phyloP scores from a whole-genome alignment of 768 basidiomycete species.

The Leccinum ochraceum region DNA sequence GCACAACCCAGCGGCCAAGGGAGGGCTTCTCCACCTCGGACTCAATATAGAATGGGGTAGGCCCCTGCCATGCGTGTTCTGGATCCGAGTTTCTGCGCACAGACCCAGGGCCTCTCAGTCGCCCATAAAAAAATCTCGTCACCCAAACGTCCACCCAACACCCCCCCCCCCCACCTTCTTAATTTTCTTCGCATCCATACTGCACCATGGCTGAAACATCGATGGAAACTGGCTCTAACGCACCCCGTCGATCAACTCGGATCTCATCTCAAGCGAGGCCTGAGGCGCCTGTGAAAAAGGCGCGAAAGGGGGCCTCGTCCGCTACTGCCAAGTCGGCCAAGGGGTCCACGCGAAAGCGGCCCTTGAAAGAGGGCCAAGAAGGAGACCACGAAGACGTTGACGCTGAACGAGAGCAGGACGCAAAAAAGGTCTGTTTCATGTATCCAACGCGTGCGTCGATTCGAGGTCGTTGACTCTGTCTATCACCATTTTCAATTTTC shows the following conservation, averaged over 20 bases:
- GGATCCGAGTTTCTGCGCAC: constrained; percentile 25
- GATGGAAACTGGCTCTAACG: constrained; percentile 22
- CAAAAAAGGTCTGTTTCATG: constrained; percentile 27
- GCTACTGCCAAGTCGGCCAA: constrained; percentile 31
- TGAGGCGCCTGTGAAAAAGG: constrained; percentile 21
- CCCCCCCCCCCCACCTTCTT: neutral
- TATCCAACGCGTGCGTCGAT: constrained; percentile 1
- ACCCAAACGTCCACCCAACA: constrained; percentile 4
- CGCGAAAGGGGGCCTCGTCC: constrained; percentile 17
- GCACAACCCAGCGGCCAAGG: neutral
- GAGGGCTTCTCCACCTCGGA: constrained; percentile 10
- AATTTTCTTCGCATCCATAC: neutral
- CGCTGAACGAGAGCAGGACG: constrained; percentile 17
- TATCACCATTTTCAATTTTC: neutral
- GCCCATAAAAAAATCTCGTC: constrained; percentile 13
- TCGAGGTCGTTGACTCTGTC: neutral
- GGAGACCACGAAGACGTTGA: constrained; percentile 21
- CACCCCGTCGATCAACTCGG: constrained; percentile 55
- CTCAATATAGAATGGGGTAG: constrained; percentile 21
- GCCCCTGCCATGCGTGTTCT: constrained; percentile 19
- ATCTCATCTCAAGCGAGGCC: constrained; percentile 51
- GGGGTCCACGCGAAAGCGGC: constrained; percentile 38
- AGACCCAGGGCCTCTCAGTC: constrained; percentile 14
- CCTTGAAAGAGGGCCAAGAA: constrained; percentile 24
- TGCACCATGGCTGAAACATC: constrained; percentile 14